Evolutionary conservation across 169 alveolate genomes (phyloP).

Genomic region (Plasmodium chabaudi): DNA sequence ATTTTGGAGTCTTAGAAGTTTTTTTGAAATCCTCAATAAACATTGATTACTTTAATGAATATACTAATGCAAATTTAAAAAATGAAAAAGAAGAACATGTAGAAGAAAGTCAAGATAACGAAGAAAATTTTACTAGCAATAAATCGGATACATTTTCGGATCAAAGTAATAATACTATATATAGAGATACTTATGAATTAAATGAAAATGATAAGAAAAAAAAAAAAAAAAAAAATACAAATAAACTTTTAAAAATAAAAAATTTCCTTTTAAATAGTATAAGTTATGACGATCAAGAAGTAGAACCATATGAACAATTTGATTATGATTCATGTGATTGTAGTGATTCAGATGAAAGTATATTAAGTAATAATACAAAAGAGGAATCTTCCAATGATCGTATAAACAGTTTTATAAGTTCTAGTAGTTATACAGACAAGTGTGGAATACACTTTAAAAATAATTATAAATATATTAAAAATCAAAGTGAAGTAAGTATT

Average conservation of each 20-base stretch:
- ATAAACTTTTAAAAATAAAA: conserved; percentile 11
- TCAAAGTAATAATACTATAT: too few relatives aligned
- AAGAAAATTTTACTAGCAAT: too few relatives aligned
- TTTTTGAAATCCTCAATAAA: conserved; percentile 66
- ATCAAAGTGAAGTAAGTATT: background rate
- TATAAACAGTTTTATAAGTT: background rate
- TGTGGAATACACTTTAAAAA: too few relatives aligned
- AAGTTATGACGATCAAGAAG: background rate
- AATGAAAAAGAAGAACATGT: background rate
- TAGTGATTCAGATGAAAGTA: too few relatives aligned
- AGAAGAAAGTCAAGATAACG: background rate
- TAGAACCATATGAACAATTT: too few relatives aligned
- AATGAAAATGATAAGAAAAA: too few relatives aligned
- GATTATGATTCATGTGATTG: too few relatives aligned
- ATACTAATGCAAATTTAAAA: background rate
- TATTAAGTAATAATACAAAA: too few relatives aligned
- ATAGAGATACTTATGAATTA: too few relatives aligned
- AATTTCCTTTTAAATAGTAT: conserved; percentile 6
- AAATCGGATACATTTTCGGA: too few relatives aligned
- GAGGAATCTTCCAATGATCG: background rate
- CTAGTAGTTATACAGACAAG: too few relatives aligned
- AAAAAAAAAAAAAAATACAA: background rate
- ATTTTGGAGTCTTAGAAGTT: conserved; percentile 80
- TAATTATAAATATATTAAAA: background rate
- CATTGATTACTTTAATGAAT: conserved; percentile 28